A percentile compares a stretch with the other conserved stretches of the same genome.
phyloP scores from a whole-genome alignment of 2,329 filamentous ascomycete species.

The Capronia epimyces region DNA sequence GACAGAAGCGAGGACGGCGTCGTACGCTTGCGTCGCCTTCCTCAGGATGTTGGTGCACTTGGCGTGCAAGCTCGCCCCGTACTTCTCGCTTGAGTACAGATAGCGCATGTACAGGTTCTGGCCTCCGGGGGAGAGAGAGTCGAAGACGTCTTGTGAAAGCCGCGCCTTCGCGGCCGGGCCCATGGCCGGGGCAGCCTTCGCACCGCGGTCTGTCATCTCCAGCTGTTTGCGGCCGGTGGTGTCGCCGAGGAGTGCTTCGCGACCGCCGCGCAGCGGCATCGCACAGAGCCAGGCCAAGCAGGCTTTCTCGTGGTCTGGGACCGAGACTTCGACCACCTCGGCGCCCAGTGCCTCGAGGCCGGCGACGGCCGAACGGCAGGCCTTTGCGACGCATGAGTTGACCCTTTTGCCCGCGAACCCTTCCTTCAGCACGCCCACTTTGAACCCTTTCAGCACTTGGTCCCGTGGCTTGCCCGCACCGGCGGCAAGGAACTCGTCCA shows the following conservation, averaged over 20 bases:
- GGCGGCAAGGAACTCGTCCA: neutral
- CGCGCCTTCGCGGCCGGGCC: too few species aligned
- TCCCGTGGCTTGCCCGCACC: neutral
- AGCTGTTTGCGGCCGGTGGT: conserved; percentile 7
- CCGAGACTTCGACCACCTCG: conserved; percentile 46
- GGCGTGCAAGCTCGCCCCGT: conserved; percentile 37
- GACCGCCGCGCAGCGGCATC: conserved; percentile 2
- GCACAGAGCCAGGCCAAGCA: neutral
- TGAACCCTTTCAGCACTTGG: conserved; percentile 30
- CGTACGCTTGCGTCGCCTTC: conserved; percentile 38
- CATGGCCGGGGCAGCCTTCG: neutral
- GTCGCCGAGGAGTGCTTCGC: conserved; percentile 1
- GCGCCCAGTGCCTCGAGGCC: conserved; percentile 46
- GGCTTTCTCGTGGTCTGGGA: conserved; percentile 38
- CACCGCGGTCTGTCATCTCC: conserved; percentile 3
- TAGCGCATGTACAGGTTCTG: conserved; percentile 43
- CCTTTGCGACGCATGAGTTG: conserved; percentile 38
- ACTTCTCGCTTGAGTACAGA: conserved; percentile 6
- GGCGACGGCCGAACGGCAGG: conserved; percentile 41
- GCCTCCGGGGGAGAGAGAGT: conserved; percentile 26
- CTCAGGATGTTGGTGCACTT: conserved; percentile 41
- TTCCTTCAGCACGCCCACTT: conserved; percentile 44
- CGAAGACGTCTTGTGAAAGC: conserved; percentile 13
- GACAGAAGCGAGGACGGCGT: conserved; percentile 37
- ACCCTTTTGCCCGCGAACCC: conserved; percentile 41